These are phyloP conservation scores for Saxophila tyrrhenica DNA, from an alignment of 495 filamentous ascomycete species.

Conservation along the genomic window DNA sequence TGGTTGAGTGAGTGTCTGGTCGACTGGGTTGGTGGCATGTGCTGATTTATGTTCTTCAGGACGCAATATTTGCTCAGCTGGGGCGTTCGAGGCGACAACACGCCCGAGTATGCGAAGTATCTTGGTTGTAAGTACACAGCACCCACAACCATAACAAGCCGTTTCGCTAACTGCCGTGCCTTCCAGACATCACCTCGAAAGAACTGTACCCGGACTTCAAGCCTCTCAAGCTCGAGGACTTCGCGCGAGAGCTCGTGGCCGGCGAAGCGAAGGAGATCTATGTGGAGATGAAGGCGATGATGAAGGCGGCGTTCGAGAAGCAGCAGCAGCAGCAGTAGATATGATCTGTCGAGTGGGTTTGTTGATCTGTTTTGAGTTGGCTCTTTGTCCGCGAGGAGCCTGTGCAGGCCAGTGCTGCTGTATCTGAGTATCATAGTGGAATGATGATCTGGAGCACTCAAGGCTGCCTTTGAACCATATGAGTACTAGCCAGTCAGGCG, in stretches of 20 bases:
- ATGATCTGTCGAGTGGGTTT: no score
- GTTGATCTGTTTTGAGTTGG: no score
- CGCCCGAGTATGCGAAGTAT: slow-evolving; percentile 45
- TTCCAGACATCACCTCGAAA: slow-evolving; percentile 31
- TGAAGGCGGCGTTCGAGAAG: background rate
- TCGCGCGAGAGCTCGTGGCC: background rate
- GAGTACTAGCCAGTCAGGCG: no score
- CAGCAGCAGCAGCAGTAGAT: background rate
- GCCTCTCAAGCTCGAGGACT: background rate
- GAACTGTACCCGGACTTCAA: slow-evolving; percentile 43
- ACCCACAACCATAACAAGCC: background rate
- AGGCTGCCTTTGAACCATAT: no score
- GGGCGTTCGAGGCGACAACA: slow-evolving; percentile 47
- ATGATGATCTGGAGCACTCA: no score
- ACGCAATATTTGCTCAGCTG: slow-evolving; percentile 42
- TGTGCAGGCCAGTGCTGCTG: no score
- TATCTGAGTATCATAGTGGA: no score
- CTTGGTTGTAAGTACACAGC: slow-evolving; percentile 36
- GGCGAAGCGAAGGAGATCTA: background rate
- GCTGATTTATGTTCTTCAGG: slow-evolving; percentile 12
- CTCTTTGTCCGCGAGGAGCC: no score
- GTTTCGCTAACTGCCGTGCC: background rate
- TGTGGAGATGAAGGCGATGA: background rate
- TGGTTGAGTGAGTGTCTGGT: background rate
- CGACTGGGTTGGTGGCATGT: background rate